Evolutionary conservation across 2,329 filamentous ascomycete species (phyloP).

Genomic region (Fusarium begoniae): DNA sequence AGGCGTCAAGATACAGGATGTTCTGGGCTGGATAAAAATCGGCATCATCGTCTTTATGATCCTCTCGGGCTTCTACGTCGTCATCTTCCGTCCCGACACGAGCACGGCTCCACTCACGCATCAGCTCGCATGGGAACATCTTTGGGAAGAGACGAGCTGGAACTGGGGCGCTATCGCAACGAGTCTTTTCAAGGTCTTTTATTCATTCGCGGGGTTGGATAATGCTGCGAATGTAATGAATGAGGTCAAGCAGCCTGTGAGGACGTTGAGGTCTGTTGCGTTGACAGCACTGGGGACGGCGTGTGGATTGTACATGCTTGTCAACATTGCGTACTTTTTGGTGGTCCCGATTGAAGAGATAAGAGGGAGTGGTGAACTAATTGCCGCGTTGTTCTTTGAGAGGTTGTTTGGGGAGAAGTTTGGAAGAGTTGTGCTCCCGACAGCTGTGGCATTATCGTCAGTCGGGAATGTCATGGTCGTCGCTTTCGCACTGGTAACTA

Average conservation of each 20-base stretch:
- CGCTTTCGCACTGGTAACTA: constrained; percentile 68
- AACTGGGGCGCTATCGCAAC: constrained; percentile 74
- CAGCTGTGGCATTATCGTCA: constrained; percentile 73
- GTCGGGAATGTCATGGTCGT: constrained; percentile 79
- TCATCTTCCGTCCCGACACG: constrained; percentile 54
- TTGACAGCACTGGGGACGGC: constrained; percentile 68
- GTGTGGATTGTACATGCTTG: constrained; percentile 71
- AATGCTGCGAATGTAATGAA: constrained; percentile 77
- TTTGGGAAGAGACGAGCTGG: constrained; percentile 75
- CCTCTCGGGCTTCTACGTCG: constrained; percentile 66
- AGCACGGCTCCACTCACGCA: constrained; percentile 1
- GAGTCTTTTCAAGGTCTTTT: constrained; percentile 73
- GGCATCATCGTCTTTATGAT: constrained; percentile 69
- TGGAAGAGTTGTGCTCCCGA: constrained; percentile 66
- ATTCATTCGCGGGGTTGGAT: constrained; percentile 72
- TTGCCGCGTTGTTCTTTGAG: constrained; percentile 74
- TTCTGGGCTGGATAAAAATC: constrained; percentile 71
- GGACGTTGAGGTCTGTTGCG: constrained; percentile 70
- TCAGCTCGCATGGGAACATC: constrained; percentile 56
- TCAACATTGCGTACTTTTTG: constrained; percentile 70
- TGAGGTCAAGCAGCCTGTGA: constrained; percentile 74
- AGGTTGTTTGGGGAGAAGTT: constrained; percentile 67
- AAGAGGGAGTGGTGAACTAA: constrained; percentile 70
- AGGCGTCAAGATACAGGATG: constrained; percentile 68
- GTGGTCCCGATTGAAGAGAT: constrained; percentile 75